A percentile compares a stretch with the other conserved stretches of the same genome.
These are phyloP conservation scores for Fusarium sp. DNA, from an alignment of 2,329 filamentous ascomycete genomes.

Conservation along the genomic window DNA sequence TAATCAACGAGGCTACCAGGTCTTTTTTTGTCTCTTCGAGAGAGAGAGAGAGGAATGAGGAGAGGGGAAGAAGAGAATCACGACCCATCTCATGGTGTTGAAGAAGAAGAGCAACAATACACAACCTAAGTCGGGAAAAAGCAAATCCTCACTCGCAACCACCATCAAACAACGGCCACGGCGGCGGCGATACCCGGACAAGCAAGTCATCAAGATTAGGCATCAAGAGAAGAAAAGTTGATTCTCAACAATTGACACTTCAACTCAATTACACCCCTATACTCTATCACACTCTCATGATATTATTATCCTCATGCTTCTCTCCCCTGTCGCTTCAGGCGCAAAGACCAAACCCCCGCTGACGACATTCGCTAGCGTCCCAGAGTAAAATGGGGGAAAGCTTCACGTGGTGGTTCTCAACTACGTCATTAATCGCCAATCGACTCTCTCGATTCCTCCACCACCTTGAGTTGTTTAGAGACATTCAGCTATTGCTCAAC, in stretches of 20 bases:
- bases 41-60: not conserved
- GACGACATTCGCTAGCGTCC: slow-evolving; percentile 32
- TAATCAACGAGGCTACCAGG: not conserved
- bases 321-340: slow-evolving; percentile 25
- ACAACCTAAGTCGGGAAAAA: not conserved
- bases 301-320: not conserved
- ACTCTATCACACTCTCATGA: not conserved
- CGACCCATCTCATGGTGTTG: not conserved
- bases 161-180: not conserved
- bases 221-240: not conserved
- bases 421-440: slow-evolving; percentile 23
- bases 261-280: not conserved
- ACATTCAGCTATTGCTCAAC: not conserved
- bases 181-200: not conserved
- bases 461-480: not conserved
- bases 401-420: slow-evolving; percentile 26
- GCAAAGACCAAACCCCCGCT: slow-evolving; percentile 19
- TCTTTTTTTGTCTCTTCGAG: not conserved
- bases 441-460: not conserved
- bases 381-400: not conserved
- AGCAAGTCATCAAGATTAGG: not conserved
- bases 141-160: not conserved
- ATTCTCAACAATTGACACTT: not conserved
- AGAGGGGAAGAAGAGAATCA: not conserved
- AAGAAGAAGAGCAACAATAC: not conserved